These are phyloP conservation scores for Agaricus blazei DNA, from an alignment of 768 basidiomycete species.

Conservation along the genomic window DNA sequence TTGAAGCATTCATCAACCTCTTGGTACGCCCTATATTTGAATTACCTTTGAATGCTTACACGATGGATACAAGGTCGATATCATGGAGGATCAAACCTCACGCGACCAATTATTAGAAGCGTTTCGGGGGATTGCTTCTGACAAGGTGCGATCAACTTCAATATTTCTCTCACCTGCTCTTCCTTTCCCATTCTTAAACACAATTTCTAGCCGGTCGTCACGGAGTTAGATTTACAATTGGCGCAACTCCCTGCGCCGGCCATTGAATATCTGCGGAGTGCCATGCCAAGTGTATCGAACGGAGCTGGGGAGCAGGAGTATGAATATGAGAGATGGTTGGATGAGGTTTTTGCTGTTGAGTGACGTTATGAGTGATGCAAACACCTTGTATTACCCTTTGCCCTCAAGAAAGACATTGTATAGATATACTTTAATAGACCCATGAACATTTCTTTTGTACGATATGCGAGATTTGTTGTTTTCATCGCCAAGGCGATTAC, in stretches of 20 bases:
- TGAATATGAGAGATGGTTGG: conserved; percentile 80
- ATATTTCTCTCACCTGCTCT: background rate
- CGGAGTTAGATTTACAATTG: conserved; percentile 85
- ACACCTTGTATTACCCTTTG: too few species aligned
- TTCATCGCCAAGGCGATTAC: too few species aligned
- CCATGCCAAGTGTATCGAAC: conserved; percentile 60
- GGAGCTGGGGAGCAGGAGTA: conserved; percentile 62
- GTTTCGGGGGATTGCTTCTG: conserved; percentile 86
- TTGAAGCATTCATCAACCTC: conserved; percentile 92
- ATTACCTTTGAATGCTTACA: background rate
- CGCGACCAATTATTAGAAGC: conserved; percentile 88
- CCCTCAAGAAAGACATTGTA: too few species aligned
- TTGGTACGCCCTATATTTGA: conserved; percentile 45
- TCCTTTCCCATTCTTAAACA: background rate
- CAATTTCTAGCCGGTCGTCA: conserved; percentile 74
- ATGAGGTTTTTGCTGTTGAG: conserved; percentile 55
- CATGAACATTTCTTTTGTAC: too few species aligned
- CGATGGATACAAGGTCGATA: conserved; percentile 64
- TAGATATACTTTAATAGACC: too few species aligned
- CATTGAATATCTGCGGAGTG: conserved; percentile 77
- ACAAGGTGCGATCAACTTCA: conserved; percentile 57
- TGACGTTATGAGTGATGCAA: background rate
- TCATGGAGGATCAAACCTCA: conserved; percentile 93
- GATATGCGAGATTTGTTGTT: too few species aligned
- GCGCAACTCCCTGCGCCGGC: conserved; percentile 73